Base-by-base conservation (phyloP, 805 yeast species). In the Tetrapisispora nanseiensis region DNA sequence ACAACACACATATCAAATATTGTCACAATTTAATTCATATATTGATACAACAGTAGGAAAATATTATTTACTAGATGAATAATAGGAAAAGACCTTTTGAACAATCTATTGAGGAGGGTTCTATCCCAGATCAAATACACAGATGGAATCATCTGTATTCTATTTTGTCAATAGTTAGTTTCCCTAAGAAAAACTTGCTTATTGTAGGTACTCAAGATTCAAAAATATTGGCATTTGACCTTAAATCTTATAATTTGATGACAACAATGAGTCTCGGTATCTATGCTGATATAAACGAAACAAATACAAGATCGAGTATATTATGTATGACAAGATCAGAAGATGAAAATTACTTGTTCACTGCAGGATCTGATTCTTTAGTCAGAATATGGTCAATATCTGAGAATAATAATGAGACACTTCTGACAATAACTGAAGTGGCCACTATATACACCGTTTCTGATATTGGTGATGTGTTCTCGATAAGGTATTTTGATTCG, bases 171-270 rank as follows among this genome's bases (percentile, higher is more conserved):
- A 75, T 78, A 3, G 72, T 75, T 7, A 71, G 82, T 8, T 78
- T 82, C 19, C 82, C 85, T 0, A 59, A 62, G 22, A 67, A 70
- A 44, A 71, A 71, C 27, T 60, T 82, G 7, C 49, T 90, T 4
- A 83, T 85, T 57, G 92, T 95, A 42, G 98, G 98, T 9, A 86
- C 96, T 1, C 95, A 89, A 50, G 85, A 84, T 53, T 84, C 92
- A 10, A 75, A 75, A 49, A 81, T 90, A 32, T 62, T 85, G 31
- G 80, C 85, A 1, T 79, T 73, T 54, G 90, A 86, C 52, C 65
- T 83, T 41, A 62, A 61, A 5, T 78, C 83, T 1, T 90, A 76
- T 58, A 78, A 79, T 49, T 37, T 61, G 16, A 53, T 56, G 5
- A 67, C 70, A 39, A 72, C 71, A 36, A 59, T 68, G 30, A 68